phyloP scores from a whole-genome alignment of 2,329 filamentous ascomycete species.

The Alternaria sp. region DNA sequence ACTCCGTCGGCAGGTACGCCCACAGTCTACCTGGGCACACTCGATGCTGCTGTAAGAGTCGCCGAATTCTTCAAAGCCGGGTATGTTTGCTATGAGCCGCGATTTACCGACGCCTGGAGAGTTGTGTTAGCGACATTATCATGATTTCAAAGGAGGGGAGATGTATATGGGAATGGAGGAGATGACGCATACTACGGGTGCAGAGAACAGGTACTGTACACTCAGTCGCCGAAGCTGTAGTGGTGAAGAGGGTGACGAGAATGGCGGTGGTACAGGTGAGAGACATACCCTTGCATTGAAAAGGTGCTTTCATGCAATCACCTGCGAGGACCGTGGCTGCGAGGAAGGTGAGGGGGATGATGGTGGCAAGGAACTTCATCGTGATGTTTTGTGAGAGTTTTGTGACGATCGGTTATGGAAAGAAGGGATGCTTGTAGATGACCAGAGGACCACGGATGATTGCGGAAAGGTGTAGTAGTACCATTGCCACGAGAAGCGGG shows the following conservation, averaged over 20 bases:
- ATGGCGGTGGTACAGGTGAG: neutral
- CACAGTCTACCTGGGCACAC: neutral
- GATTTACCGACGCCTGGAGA: neutral
- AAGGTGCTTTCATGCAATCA: neutral
- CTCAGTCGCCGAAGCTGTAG: neutral
- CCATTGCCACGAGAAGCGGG: slow-evolving; percentile 82
- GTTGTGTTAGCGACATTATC: neutral
- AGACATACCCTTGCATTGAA: neutral
- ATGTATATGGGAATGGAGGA: neutral
- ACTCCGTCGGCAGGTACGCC: neutral
- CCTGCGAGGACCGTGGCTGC: neutral
- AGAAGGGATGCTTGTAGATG: no score
- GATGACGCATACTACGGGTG: neutral
- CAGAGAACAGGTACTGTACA: neutral
- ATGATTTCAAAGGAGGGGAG: neutral
- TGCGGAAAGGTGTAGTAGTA: slow-evolving; percentile 86
- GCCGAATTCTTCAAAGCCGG: neutral
- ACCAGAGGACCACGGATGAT: no score
- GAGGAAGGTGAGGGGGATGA: neutral
- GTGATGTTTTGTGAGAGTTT: neutral
- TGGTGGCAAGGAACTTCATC: neutral
- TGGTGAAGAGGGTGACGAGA: neutral
- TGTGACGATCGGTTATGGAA: neutral
- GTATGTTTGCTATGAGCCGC: neutral
- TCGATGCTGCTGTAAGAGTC: neutral